A percentile compares a stretch with the other conserved stretches of the same genome.
phyloP scores from a whole-genome alignment of 768 basidiomycete species.

The Hygrophoropsis aurantiaca region DNA sequence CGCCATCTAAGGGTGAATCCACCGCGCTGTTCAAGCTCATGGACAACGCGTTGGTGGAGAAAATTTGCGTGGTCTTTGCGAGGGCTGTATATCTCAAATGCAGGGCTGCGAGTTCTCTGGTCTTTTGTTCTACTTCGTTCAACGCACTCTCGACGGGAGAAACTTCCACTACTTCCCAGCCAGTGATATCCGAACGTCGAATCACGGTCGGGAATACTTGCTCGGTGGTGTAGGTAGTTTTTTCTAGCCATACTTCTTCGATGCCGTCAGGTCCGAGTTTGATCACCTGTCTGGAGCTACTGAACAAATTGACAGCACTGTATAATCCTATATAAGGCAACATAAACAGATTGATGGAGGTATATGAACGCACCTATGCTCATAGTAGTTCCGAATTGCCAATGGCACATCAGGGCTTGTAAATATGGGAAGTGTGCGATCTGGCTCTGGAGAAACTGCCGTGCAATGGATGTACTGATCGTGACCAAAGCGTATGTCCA shows the following conservation, averaged over 20 bases:
- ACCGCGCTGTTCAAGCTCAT: conserved; percentile 88
- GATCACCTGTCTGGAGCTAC: conserved; percentile 66
- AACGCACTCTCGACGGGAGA: conserved; percentile 86
- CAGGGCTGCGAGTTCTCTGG: conserved; percentile 70
- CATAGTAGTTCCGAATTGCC: conserved; percentile 81
- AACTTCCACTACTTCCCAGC: conserved; percentile 68
- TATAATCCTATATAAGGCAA: conserved; percentile 5
- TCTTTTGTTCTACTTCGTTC: conserved; percentile 76
- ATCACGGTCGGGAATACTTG: conserved; percentile 91
- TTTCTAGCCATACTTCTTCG: conserved; percentile 86
- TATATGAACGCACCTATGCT: conserved; percentile 61
- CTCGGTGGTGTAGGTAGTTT: conserved; percentile 84
- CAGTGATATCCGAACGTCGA: conserved; percentile 82
- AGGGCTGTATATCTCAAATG: conserved; percentile 74
- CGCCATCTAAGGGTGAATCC: conserved; percentile 77
- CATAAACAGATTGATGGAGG: neutral
- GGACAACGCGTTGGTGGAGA: conserved; percentile 77
- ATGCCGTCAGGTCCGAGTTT: conserved; percentile 62
- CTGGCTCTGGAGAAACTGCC: conserved; percentile 81
- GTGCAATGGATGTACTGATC: conserved; percentile 90
- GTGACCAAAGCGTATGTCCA: conserved; percentile 74
- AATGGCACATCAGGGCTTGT: conserved; percentile 80
- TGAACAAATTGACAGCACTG: conserved; percentile 84
- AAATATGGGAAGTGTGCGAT: conserved; percentile 75
- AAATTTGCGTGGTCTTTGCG: conserved; percentile 69